Base-by-base conservation (phyloP, 1,284 basidiomycete genomes). In the Austroboletus sp. region DNA sequence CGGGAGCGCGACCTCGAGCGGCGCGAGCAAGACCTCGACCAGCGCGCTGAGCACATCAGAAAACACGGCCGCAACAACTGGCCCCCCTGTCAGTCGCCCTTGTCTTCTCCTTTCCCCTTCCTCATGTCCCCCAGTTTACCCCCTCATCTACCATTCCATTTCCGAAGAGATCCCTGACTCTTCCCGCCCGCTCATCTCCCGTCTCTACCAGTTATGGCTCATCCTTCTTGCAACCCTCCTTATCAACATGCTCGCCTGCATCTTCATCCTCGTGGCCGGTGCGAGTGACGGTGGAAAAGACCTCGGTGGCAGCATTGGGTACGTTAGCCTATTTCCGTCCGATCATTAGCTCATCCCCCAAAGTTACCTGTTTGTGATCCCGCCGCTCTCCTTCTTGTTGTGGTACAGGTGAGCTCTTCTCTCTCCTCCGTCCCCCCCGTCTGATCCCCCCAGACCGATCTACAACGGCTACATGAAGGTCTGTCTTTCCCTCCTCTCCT, bases 401-500 rank as follows among this genome's bases (percentile, higher is more conserved):
- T 97, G 93, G 92, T 93, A 92, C 66, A 80, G 89, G 83, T 84
- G 53, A 57, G 75, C 56, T 13, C 49, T 19, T 33, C 13, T 15
- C 21, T 32, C 31, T 39, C 29, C 10, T 42, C 10, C 21, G 10
- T 44, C 44, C 13, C 42, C 46, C 42, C 44, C 39, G 16, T 26
- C 50, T 52, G 46, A 43, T 47, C 31, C 50, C 50, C 30, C 53
- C 46, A 88, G 91, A 58, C 94, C 95, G 2, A 86, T 95, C 61
- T 98, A 98, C 74, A 94, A 95, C 58, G 94, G 89, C 40, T 93
- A 92, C 71, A 91, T 92, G 84, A 95, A 96, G 76, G 91, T 85
- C 62, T 65, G 71, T 66, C 52, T 44, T 27, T 25, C 31, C 31
- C 13, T 12, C 30, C 40, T 30, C 31, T 50, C 40, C 41, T 55